phyloP scores from a whole-genome alignment of 306 rosid species.

The Prunus armeniaca region DNA sequence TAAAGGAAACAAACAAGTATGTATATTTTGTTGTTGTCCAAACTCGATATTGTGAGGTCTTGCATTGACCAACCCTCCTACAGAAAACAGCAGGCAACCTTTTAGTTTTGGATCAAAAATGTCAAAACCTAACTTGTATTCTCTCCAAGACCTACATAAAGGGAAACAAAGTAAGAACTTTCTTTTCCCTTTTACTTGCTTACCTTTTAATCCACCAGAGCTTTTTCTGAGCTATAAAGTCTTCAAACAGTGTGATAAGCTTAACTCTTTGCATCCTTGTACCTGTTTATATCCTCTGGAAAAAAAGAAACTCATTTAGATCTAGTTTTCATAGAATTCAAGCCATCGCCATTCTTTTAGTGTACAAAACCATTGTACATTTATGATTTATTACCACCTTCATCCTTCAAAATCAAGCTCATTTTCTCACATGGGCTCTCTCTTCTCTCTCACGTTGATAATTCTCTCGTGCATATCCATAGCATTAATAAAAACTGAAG shows the following conservation, averaged over 20 bases:
- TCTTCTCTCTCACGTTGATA: slow-evolving; percentile 38
- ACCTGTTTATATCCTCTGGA: not conserved
- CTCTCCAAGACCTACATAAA: slow-evolving; percentile 30
- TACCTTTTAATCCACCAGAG: slow-evolving; percentile 26
- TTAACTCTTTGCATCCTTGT: slow-evolving; percentile 23
- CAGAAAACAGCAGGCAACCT: not conserved
- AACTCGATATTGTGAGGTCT: not conserved
- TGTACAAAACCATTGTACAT: not conserved
- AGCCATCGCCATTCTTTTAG: slow-evolving; percentile 14
- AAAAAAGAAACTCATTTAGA: slow-evolving; percentile 10
- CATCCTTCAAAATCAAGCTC: slow-evolving; percentile 9
- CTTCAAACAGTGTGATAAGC: slow-evolving; percentile 20
- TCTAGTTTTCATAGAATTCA: slow-evolving; percentile 16
- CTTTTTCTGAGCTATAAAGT: slow-evolving; percentile 29
- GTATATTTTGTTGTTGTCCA: not conserved
- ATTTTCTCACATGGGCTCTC: slow-evolving; percentile 55
- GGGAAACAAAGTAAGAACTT: slow-evolving; percentile 34
- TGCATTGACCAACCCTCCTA: no score
- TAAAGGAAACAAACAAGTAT: slow-evolving; percentile 2
- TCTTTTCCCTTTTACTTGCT: slow-evolving; percentile 33
- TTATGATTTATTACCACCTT: not conserved
- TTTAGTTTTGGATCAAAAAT: slow-evolving; percentile 36
- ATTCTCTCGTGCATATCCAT: slow-evolving; percentile 32
- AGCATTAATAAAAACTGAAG: slow-evolving; percentile 35
- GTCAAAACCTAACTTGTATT: slow-evolving; percentile 24